Evolutionary conservation across 2,329 filamentous ascomycete species (phyloP).

Genomic region (Drechslerella dactyloides): DNA sequence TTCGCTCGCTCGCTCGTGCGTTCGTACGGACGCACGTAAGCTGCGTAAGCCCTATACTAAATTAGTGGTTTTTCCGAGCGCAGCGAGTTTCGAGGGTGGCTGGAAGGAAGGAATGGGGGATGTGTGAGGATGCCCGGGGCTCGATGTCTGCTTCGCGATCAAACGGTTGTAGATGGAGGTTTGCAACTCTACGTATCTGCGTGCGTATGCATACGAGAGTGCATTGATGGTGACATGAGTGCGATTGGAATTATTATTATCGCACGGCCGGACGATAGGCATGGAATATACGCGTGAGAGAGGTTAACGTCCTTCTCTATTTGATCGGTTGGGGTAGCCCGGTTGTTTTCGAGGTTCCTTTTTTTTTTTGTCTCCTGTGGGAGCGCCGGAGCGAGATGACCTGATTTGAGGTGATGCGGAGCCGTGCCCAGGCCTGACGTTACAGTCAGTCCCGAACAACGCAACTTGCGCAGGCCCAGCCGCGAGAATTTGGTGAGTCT

Average conservation of each 20-base stretch:
- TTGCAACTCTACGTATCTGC: constrained; percentile 9
- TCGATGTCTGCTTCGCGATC: too few species aligned
- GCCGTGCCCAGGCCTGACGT: constrained; percentile 23
- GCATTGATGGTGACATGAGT: background rate
- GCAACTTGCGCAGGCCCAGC: constrained; percentile 9
- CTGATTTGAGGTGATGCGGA: constrained; percentile 18
- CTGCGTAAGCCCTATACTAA: constrained; percentile 40
- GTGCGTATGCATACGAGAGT: background rate
- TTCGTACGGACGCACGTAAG: constrained; percentile 31
- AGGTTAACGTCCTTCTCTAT: background rate
- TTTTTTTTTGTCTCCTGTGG: constrained; percentile 12
- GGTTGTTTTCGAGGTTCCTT: constrained; percentile 7
- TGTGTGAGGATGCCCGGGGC: constrained; percentile 2
- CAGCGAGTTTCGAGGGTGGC: constrained; percentile 4
- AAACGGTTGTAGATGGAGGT: too few species aligned
- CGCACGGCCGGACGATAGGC: background rate
- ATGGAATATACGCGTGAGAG: too few species aligned
- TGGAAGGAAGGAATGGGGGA: constrained; percentile 9
- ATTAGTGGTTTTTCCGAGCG: constrained; percentile 33
- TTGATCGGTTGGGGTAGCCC: constrained; percentile 11
- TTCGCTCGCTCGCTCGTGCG: background rate
- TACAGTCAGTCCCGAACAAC: constrained; percentile 24
- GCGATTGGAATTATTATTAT: constrained; percentile 10
- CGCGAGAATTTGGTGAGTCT: constrained; percentile 25
- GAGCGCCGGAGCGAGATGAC: constrained; percentile 10